Evolutionary conservation across 441 rosid genomes (phyloP).

Genomic region (Euphorbia schlechtendalii): DNA sequence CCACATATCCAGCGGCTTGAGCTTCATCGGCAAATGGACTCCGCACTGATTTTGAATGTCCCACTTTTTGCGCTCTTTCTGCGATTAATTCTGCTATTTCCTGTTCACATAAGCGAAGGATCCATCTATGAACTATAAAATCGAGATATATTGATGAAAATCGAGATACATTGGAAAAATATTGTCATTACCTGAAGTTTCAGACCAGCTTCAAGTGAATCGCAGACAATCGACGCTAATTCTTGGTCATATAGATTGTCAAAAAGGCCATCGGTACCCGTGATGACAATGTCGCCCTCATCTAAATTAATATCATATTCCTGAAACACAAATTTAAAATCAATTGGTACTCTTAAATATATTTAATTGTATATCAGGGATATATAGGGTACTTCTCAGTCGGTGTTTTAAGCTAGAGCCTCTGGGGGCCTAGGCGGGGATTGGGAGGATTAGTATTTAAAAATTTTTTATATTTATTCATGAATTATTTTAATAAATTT

Average conservation of each 20-base stretch:
- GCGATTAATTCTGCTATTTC: constrained; percentile 59
- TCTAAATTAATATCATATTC: constrained; percentile 41
- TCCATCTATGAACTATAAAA: too few relatives aligned
- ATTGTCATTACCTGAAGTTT: constrained; percentile 51
- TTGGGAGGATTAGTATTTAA: too few relatives aligned
- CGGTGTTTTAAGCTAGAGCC: too few relatives aligned
- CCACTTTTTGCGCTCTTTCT: constrained; percentile 50
- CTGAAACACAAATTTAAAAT: constrained; percentile 29
- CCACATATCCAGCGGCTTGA: constrained; percentile 65
- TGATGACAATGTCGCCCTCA: constrained; percentile 55
- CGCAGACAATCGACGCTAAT: constrained; percentile 42
- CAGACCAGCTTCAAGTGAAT: constrained; percentile 36
- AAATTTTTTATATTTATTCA: too few relatives aligned
- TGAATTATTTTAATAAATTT: too few relatives aligned
- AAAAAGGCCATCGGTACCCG: constrained; percentile 73
- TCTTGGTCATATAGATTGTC: constrained; percentile 66
- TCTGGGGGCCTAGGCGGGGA: too few relatives aligned
- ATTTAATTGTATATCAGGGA: too few relatives aligned
- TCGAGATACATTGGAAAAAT: too few relatives aligned
- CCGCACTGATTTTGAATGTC: constrained; percentile 30
- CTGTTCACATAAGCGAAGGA: constrained; percentile 32
- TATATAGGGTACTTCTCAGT: too few relatives aligned
- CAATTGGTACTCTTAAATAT: too few relatives aligned
- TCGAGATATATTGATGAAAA: too few relatives aligned
- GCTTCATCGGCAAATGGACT: constrained; percentile 75